Conservation (phyloP, 345 rosid genomes). For the Linum trigynum region DNA sequence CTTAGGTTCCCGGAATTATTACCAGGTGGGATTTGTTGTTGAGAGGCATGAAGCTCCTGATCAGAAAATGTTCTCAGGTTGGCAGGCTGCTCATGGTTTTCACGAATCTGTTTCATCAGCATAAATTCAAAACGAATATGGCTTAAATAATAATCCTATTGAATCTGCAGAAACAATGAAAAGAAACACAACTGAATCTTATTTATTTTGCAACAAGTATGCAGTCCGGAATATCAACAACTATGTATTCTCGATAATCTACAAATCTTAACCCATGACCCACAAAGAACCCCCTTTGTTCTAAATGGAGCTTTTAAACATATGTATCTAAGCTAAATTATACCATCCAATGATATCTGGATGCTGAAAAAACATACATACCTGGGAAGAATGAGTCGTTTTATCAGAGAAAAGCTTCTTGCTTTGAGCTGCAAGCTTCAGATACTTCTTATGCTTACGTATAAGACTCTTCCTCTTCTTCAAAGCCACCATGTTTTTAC, state of each 20-base stretch:
- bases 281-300: too few relatives aligned
- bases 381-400: slow-evolving; percentile 43
- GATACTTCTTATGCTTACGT: slow-evolving; percentile 40
- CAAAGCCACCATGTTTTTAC: slow-evolving; percentile 27
- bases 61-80: slow-evolving; percentile 31
- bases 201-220: too few relatives aligned
- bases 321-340: too few relatives aligned
- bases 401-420: slow-evolving; percentile 33
- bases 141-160: not conserved
- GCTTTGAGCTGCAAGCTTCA: slow-evolving; percentile 48
- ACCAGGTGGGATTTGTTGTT: slow-evolving; percentile 27
- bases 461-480: slow-evolving; percentile 32
- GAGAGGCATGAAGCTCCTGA: slow-evolving; percentile 17
- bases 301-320: too few relatives aligned
- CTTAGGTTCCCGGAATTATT: slow-evolving; percentile 41
- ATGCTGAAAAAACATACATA: slow-evolving; percentile 4
- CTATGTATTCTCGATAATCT: too few relatives aligned
- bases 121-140: not conserved
- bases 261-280: too few relatives aligned
- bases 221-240: too few relatives aligned
- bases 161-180: not conserved
- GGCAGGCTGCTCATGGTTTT: slow-evolving; percentile 28
- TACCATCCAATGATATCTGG: too few relatives aligned
- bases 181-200: too few relatives aligned
- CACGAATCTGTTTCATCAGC: slow-evolving; percentile 27